phyloP scores from a whole-genome alignment of 2,329 filamentous ascomycete genomes.

The Aureobasidium sp. region DNA sequence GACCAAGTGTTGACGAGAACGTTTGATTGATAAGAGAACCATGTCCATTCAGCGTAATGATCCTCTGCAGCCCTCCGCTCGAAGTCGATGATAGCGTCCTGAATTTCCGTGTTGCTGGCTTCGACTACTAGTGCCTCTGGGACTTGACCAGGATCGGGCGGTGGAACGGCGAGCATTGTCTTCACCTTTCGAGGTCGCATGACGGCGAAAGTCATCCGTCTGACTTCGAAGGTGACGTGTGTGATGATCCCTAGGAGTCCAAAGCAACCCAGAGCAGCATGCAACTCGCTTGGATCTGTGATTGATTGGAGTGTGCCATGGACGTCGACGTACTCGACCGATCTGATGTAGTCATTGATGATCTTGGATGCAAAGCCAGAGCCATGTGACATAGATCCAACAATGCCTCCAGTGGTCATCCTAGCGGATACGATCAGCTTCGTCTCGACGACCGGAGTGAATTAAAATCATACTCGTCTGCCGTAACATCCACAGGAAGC shows the following conservation, averaged over 20 bases:
- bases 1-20: constrained; percentile 43
- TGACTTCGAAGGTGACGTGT: constrained; percentile 43
- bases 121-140: constrained; percentile 31
- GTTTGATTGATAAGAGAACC: constrained; percentile 42
- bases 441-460: neutral
- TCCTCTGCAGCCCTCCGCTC: constrained; percentile 25
- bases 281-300: constrained; percentile 33
- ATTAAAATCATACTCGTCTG: constrained; percentile 35
- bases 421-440: neutral
- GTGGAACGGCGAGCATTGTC: constrained; percentile 40
- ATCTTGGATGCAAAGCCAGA: constrained; percentile 40
- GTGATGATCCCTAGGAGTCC: constrained; percentile 47
- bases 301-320: constrained; percentile 38
- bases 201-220: constrained; percentile 42
- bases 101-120: constrained; percentile 24
- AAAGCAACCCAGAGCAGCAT: constrained; percentile 39
- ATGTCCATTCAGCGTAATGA: constrained; percentile 45
- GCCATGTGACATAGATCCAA: constrained; percentile 36
- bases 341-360: constrained; percentile 40
- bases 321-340: constrained; percentile 44
- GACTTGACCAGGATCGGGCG: constrained; percentile 19
- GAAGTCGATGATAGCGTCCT: constrained; percentile 32
- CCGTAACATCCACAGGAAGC: constrained; percentile 41
- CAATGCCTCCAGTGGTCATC: constrained; percentile 33
- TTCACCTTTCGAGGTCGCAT: constrained; percentile 39